Evolutionary conservation across 768 basidiomycete genomes (phyloP).

Genomic region (Mrakia frigida): DNA sequence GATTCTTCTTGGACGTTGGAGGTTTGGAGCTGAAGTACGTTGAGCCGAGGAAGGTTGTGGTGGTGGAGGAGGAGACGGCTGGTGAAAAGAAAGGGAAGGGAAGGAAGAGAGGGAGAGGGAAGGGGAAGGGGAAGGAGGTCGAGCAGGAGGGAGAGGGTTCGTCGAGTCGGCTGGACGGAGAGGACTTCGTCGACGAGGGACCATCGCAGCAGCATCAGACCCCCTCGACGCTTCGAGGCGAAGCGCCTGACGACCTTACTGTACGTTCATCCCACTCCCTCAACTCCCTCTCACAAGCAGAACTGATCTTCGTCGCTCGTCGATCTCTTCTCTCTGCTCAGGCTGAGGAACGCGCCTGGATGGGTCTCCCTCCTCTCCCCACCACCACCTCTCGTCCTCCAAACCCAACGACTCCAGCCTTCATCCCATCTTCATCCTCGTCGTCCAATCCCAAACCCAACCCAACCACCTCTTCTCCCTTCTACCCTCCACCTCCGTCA

Average conservation of each 20-base stretch:
- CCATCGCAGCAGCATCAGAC: background rate
- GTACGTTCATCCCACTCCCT: background rate
- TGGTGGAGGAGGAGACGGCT: background rate
- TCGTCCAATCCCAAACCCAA: background rate
- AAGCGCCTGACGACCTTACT: background rate
- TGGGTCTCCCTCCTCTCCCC: background rate
- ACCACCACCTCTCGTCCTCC: background rate
- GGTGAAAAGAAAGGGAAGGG: conserved; percentile 12
- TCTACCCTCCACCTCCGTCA: no score
- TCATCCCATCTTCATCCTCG: background rate
- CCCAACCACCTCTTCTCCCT: background rate
- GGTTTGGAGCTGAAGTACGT: conserved; percentile 16
- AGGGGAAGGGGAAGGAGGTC: conserved; percentile 23
- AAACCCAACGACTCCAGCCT: background rate
- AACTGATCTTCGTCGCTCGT: background rate
- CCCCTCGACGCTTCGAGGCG: no score
- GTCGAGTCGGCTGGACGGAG: background rate
- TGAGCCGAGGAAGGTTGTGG: conserved; percentile 2
- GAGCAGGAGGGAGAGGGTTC: background rate
- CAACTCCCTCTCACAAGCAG: background rate
- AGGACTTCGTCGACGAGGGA: background rate
- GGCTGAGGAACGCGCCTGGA: conserved; percentile 17
- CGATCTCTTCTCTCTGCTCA: background rate
- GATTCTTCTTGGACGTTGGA: conserved; percentile 26
- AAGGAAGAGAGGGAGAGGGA: conserved; percentile 25